phyloP scores from a whole-genome alignment of 2,329 filamentous ascomycete genomes.

The Dissoconium aciculare region DNA sequence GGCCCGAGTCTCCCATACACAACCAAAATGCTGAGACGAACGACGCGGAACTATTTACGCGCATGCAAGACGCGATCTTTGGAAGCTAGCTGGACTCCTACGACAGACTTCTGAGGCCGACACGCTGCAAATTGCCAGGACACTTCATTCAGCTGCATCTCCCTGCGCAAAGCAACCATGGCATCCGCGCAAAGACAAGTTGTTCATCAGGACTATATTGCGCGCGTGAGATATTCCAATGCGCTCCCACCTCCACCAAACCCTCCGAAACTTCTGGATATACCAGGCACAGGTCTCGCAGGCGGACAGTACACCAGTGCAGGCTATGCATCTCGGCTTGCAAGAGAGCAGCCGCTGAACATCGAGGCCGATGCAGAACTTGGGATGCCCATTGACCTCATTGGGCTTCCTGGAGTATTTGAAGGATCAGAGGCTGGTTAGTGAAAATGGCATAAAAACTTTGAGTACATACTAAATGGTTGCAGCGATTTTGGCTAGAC shows the following conservation, averaged over 20 bases:
- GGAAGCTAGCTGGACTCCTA: too few species aligned
- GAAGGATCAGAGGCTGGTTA: slow-evolving; percentile 87
- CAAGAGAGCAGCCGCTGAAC: slow-evolving; percentile 82
- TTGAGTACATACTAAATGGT: not conserved
- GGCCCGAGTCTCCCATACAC: too few species aligned
- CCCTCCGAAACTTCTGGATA: slow-evolving; percentile 90
- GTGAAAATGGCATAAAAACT: slow-evolving; percentile 13
- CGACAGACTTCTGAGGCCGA: too few species aligned
- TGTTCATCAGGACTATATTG: slow-evolving; percentile 91
- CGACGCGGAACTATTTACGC: too few species aligned
- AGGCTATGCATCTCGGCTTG: slow-evolving; percentile 75
- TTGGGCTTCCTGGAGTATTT: slow-evolving; percentile 88
- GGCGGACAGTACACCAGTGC: slow-evolving; percentile 81
- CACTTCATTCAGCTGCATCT: too few species aligned
- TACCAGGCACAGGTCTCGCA: slow-evolving; percentile 80
- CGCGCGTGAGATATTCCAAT: slow-evolving; percentile 89
- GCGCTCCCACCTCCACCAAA: slow-evolving; percentile 84
- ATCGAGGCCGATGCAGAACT: slow-evolving; percentile 96
- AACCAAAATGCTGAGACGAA: too few species aligned
- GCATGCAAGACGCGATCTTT: too few species aligned
- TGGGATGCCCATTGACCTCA: slow-evolving; percentile 90
- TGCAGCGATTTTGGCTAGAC: slow-evolving; percentile 45
- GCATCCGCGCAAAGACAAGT: slow-evolving; percentile 19
- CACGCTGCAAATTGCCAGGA: too few species aligned
- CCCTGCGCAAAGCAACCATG: too few species aligned